Conservation (phyloP, 192 early-diverging fungal genomes). For the Jimgerdemannia flammicorona region DNA sequence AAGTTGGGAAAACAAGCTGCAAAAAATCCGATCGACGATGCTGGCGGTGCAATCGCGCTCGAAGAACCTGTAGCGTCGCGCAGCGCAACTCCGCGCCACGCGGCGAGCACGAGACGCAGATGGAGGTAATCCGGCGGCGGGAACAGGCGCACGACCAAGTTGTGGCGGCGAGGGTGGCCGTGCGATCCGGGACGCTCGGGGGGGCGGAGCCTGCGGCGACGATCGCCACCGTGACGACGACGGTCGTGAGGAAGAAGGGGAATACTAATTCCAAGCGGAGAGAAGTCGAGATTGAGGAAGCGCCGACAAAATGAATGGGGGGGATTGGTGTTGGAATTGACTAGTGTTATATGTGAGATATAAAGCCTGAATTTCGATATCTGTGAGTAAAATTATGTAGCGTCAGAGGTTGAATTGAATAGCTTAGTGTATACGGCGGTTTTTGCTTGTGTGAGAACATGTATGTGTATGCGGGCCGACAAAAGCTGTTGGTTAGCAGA, state of each 20-base stretch:
- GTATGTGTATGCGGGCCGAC: too few relatives aligned
- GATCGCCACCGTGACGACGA: background rate
- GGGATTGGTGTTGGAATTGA: too few relatives aligned
- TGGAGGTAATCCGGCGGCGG: conserved; percentile 13
- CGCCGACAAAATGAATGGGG: background rate
- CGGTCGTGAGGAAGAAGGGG: background rate
- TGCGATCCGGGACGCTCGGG: background rate
- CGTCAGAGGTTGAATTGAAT: too few relatives aligned
- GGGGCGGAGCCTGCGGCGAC: background rate
- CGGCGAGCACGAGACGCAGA: conserved; percentile 12
- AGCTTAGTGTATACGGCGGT: too few relatives aligned
- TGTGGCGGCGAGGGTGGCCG: conserved; percentile 11
- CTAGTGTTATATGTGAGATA: too few relatives aligned
- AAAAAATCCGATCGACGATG: conserved; percentile 20
- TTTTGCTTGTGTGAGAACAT: too few relatives aligned
- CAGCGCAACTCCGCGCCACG: conserved; percentile 8
- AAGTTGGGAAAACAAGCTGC: conserved; percentile 19
- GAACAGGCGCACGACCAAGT: conserved; percentile 20
- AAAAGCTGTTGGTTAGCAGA: too few relatives aligned
- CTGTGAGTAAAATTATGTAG: too few relatives aligned
- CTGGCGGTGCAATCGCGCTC: conserved; percentile 12
- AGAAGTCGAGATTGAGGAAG: conserved; percentile 1
- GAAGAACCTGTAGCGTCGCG: conserved; percentile 11
- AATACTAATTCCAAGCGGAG: background rate
- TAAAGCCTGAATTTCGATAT: too few relatives aligned